Percentiles rank a stretch among this genome's conserved stretches.
phyloP scores from a whole-genome alignment of 768 basidiomycete genomes.

The Botryobasidium botryosum region DNA sequence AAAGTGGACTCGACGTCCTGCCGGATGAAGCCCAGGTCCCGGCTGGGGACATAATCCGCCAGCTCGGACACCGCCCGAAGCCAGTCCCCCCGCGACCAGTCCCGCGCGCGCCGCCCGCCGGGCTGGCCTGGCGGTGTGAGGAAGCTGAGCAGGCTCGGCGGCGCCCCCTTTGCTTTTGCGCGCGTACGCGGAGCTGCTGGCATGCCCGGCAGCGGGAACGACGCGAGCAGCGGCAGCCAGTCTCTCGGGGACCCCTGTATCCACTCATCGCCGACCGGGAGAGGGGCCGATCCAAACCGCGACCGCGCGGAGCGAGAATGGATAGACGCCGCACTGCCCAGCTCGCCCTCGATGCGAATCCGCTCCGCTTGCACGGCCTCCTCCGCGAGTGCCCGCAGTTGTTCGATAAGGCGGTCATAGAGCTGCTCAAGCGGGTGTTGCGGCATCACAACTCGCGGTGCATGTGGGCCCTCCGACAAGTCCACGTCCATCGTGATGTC shows the following conservation, averaged over 20 bases:
- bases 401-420: no score
- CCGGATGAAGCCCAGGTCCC: conserved; percentile 35
- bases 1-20: conserved; percentile 28
- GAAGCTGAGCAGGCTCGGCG: conserved; percentile 10
- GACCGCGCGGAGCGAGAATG: conserved; percentile 14
- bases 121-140: conserved; percentile 12
- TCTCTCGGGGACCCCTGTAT: conserved; percentile 7
- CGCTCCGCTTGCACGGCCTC: no score
- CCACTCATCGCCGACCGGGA: conserved; percentile 12
- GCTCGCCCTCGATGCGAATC: no score
- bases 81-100: conserved; percentile 62
- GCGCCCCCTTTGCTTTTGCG: conserved; percentile 1
- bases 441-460: no score
- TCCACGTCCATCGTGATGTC: no score
- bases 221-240: conserved; percentile 9
- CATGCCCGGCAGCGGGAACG: conserved; percentile 5
- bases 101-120: conserved; percentile 50
- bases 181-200: background rate
- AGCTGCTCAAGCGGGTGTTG: no score
- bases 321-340: no score
- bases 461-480: no score
- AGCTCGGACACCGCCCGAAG: conserved; percentile 32
- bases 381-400: no score
- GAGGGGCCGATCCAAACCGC: background rate
- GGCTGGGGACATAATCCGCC: conserved; percentile 30